Evolutionary conservation across 805 yeast genomes (phyloP).

Genomic region (Candida easanensis): DNA sequence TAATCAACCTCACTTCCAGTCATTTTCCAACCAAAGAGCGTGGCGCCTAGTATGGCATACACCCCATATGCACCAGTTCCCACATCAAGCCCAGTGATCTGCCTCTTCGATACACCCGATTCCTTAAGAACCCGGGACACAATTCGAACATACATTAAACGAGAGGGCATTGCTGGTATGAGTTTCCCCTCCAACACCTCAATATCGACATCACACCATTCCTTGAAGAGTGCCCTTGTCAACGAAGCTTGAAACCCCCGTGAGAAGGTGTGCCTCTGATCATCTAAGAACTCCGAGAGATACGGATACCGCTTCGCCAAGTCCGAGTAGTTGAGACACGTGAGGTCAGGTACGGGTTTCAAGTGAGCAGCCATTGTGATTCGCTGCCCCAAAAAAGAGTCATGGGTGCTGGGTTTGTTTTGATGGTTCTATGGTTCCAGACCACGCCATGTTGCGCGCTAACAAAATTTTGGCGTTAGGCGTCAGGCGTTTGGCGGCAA

Average conservation of each 20-base stretch:
- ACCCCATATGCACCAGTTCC: conserved; percentile 51
- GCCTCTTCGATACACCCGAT: conserved; percentile 2
- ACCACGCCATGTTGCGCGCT: too few relatives aligned
- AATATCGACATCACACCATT: conserved; percentile 10
- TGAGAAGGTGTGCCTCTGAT: conserved; percentile 7
- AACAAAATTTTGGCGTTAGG: too few relatives aligned
- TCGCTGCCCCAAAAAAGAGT: too few relatives aligned
- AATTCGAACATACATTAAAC: conserved; percentile 13
- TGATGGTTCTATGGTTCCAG: too few relatives aligned
- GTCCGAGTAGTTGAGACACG: neutral
- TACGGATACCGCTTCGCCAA: conserved; percentile 4
- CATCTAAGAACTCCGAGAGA: neutral
- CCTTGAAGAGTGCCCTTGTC: conserved; percentile 15
- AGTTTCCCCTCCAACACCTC: conserved; percentile 10
- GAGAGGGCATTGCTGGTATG: conserved; percentile 22
- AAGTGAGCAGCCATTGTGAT: too few relatives aligned
- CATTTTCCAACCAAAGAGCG: conserved; percentile 28
- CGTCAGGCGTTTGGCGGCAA: too few relatives aligned
- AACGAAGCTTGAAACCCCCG: conserved; percentile 19
- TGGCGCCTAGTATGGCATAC: conserved; percentile 40
- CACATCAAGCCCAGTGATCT: conserved; percentile 37
- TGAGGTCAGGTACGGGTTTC: too few relatives aligned
- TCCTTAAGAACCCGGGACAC: conserved; percentile 12
- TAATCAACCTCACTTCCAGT: conserved; percentile 43
- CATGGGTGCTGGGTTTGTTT: too few relatives aligned